Evolutionary conservation across 2,329 filamentous ascomycete genomes (phyloP).

Genomic region (Colletotrichum eremochloae): DNA sequence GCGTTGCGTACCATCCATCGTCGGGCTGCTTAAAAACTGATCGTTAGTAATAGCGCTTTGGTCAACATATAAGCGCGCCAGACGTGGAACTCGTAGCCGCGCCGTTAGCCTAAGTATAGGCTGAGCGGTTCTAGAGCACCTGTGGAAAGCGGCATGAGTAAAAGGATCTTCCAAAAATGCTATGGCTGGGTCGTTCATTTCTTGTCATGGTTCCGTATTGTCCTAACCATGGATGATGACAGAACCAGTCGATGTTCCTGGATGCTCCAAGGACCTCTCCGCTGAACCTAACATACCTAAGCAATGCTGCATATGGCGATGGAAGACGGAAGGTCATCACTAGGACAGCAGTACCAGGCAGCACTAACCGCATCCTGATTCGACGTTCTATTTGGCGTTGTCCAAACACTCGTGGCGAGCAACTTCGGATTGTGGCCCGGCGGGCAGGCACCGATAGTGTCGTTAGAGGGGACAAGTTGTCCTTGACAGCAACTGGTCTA

Average conservation of each 20-base stretch:
- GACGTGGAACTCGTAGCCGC: constrained; percentile 4
- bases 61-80: neutral
- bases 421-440: neutral
- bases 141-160: neutral
- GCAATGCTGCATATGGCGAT: no score
- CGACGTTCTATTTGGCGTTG: neutral
- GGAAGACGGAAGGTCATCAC: neutral
- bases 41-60: neutral
- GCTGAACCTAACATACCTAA: no score
- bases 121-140: no score
- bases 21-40: neutral
- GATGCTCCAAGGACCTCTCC: no score
- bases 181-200: neutral
- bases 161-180: neutral
- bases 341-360: neutral
- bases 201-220: no score
- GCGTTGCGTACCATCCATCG: neutral
- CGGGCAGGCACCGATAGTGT: neutral
- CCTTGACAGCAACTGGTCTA: neutral
- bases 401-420: neutral
- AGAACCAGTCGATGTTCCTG: neutral
- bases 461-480: neutral
- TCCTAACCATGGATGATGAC: neutral
- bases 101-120: neutral
- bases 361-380: neutral